phyloP scores from a whole-genome alignment of 164 flowering plant genomes.

The Annona squamosa region DNA sequence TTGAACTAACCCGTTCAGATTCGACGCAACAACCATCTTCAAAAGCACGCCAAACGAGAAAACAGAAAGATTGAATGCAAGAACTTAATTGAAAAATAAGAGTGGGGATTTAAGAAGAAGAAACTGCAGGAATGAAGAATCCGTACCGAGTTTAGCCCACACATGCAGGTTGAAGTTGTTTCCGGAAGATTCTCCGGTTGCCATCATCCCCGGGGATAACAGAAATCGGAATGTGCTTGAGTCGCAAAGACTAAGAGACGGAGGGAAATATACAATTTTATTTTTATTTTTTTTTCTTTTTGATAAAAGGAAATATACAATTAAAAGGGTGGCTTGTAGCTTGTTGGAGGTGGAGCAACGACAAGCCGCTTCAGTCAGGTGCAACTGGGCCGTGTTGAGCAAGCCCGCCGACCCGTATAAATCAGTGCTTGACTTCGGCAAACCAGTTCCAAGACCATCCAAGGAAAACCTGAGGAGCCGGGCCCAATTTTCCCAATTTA shows the following conservation, averaged over 20 bases:
- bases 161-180: background rate
- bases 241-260: background rate
- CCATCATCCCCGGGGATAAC: background rate
- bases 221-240: background rate
- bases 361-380: too few relatives aligned
- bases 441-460: too few relatives aligned
- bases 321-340: too few relatives aligned
- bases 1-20: background rate
- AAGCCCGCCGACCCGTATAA: too few relatives aligned
- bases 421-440: too few relatives aligned
- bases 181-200: conserved; percentile 5
- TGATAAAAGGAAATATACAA: background rate
- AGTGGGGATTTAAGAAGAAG: background rate
- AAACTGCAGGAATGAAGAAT: background rate
- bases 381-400: too few relatives aligned
- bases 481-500: too few relatives aligned
- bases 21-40: background rate
- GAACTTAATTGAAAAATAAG: background rate
- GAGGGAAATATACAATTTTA: background rate
- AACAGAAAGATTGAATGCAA: background rate
- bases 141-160: conserved; percentile 8
- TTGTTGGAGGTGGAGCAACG: too few relatives aligned
- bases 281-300: background rate
- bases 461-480: too few relatives aligned
- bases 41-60: background rate